Percentiles rank a stretch among this genome's conserved stretches.
phyloP scores from a whole-genome alignment of 1,139 yeast species.

The Scheffersomyces titani region DNA sequence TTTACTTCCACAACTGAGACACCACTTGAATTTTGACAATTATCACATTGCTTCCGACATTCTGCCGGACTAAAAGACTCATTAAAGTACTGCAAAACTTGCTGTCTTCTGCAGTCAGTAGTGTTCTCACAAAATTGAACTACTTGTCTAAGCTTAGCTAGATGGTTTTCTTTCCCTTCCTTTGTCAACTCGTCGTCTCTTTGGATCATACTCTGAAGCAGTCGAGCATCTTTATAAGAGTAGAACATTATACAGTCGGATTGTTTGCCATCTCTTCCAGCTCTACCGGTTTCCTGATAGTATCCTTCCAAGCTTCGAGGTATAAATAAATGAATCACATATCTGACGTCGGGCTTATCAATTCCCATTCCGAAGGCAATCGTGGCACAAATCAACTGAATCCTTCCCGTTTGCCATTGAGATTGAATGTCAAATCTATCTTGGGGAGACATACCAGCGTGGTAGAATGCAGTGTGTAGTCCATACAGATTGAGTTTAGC shows the following conservation, averaged over 20 bases:
- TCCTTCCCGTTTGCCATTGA: constrained; percentile 74
- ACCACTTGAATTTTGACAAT: constrained; percentile 54
- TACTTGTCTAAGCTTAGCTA: constrained; percentile 77
- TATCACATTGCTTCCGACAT: constrained; percentile 82
- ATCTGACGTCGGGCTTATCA: constrained; percentile 93
- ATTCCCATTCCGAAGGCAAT: constrained; percentile 99
- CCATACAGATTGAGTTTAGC: constrained; percentile 60
- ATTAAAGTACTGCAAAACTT: constrained; percentile 86
- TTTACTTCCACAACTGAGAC: constrained; percentile 60
- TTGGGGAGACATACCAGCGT: constrained; percentile 89
- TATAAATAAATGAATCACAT: constrained; percentile 84
- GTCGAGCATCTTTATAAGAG: constrained; percentile 73
- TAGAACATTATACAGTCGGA: constrained; percentile 85
- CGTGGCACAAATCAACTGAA: constrained; percentile 90
- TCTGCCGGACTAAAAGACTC: constrained; percentile 70
- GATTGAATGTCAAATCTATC: constrained; percentile 70
- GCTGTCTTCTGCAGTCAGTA: constrained; percentile 86
- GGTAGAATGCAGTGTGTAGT: constrained; percentile 73
- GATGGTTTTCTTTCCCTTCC: constrained; percentile 73
- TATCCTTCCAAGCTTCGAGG: constrained; percentile 94
- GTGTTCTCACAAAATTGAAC: constrained; percentile 89
- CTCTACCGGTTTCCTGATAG: constrained; percentile 98
- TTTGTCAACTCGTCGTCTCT: constrained; percentile 68
- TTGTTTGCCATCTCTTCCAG: constrained; percentile 88
- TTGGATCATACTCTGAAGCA: constrained; percentile 73